These are phyloP conservation scores for Hysterangium stoloniferum DNA, from an alignment of 768 basidiomycete species.

Conservation along the genomic window DNA sequence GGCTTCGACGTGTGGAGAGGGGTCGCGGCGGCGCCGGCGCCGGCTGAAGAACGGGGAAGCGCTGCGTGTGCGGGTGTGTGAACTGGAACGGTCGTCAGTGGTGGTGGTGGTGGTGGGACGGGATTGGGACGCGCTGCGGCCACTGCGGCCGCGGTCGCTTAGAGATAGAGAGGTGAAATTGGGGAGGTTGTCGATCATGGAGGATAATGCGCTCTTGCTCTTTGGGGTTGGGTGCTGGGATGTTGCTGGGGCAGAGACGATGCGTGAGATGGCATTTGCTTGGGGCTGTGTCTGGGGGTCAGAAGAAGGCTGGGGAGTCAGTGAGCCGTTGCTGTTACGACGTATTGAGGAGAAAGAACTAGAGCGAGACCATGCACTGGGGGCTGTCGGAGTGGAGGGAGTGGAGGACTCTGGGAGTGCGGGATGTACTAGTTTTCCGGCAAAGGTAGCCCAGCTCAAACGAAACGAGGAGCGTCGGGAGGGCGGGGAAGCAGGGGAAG, in stretches of 20 bases:
- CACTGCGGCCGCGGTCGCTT: conserved; percentile 56
- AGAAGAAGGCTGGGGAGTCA: conserved; percentile 15
- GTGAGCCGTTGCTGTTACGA: conserved; percentile 1
- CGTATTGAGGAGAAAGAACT: conserved; percentile 7
- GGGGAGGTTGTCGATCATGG: conserved; percentile 65
- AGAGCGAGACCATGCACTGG: conserved; percentile 7
- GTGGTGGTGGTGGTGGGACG: conserved; percentile 37
- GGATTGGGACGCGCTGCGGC: conserved; percentile 29
- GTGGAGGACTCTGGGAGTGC: not conserved
- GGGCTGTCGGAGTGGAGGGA: not conserved
- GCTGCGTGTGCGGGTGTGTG: conserved; percentile 55
- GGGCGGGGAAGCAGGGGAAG: not conserved
- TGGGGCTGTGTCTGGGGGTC: conserved; percentile 41
- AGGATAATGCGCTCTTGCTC: conserved; percentile 50
- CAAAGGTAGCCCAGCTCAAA: conserved; percentile 6
- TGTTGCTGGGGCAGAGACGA: conserved; percentile 20
- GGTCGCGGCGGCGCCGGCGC: conserved; percentile 51
- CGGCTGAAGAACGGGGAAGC: conserved; percentile 76
- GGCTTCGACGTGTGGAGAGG: conserved; percentile 39
- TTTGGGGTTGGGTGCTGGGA: conserved; percentile 30
- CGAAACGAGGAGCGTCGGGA: conserved; percentile 10
- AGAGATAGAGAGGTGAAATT: conserved; percentile 45
- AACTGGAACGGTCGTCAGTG: conserved; percentile 19
- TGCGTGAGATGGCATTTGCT: conserved; percentile 46
- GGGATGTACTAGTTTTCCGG: not conserved